Evolutionary conservation across 345 rosid species (phyloP), one percentile per base, ranked within the genome.

Genomic region (Sapria himalayana): DNA sequence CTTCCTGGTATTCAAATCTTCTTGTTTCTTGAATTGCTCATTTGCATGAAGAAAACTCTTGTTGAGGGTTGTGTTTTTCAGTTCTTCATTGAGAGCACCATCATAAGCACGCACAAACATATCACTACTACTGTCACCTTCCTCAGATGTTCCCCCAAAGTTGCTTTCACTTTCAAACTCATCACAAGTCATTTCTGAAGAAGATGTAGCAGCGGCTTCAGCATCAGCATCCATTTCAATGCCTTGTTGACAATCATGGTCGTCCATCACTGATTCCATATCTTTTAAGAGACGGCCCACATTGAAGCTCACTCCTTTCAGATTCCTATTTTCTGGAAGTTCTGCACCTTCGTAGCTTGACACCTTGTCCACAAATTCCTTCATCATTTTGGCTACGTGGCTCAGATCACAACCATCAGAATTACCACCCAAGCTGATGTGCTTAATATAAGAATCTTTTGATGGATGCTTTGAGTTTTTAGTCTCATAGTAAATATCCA

Each of bases 301-400:
- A 45, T 86, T 76, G 38, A 81, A 55, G 46, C 72, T 70, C 31
- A 86, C 76, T 22, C 76, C 86, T 55, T 62, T 60, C 29, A 55
- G 48, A 27, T 75, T n/a, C n/a, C n/a, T 69, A 60, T 65, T 65
- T 51, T 65, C 57, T 19, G 91, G 93, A 58, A 82, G 67, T 52
- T 89, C 98, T 16, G 85, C 94, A 47, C 85, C 98, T 56, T 74
- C 54, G 52, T 70, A 72, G 62, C 93, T 74, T 19, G 94, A 78
- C 24, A 72, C 66, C 54, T n/a, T 78, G 3, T 71, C 69, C 13
- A 89, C 76, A 46, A 82, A 82, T 7, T 75, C 64, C 57, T 82
- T 65, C 84, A 89, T 82, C 45, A 61, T 59, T 59, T 71, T 74
- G 34, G 85, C 69, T 41, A 89, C 57, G 50, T 65, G 64, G 15